Evolutionary conservation across 306 rosid genomes (phyloP), one percentile per base, ranked within the genome.

Genomic region (Trichosanthes cucumerina): DNA sequence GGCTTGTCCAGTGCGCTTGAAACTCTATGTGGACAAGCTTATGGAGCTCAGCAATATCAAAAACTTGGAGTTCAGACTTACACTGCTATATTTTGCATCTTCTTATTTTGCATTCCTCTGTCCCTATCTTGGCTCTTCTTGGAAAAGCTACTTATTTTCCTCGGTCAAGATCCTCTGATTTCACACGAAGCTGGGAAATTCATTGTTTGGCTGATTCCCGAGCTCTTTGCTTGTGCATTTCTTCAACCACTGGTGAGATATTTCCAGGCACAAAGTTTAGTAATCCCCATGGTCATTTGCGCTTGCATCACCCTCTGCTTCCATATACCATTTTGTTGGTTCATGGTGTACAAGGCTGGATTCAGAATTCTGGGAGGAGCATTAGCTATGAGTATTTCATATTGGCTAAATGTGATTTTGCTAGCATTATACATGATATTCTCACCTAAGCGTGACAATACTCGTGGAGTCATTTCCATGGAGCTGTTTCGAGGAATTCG

Each of bases 91-190:
- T 87, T 90, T 58, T 88, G 85, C 79, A 87, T 87, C 34, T 24
- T 80, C 24, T 50, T 84, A 21, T 83, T 87, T 36, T 88, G 87
- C 56, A 0, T 90, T 65, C 91, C 92, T 52, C 3, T 90, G 2
- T 84, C 86, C 77, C 10, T 87, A 8, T 38, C 82, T 59, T 90
- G 92, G 92, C 63, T 86, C 56, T 54, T 50, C 89, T 81, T 88
- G 77, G 92, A 82, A 77, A 83, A 60, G 44, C 58, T 90, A 79
- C 85, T 90, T 57, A 36, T 84, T 74, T 84, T 80, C 63, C 44
- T 86, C 14, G 92, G 92, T 33, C 95, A 88, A 81, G 95, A 88
- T 81, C 88, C 95, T 87, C 78, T 80, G 10, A 90, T 90, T 78
- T 81, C 95, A 11, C 83, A 74, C 3, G 92, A 88, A 85, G 92